phyloP scores from a whole-genome alignment of 2,329 filamentous ascomycete species.

The Aspergillus fructus region DNA sequence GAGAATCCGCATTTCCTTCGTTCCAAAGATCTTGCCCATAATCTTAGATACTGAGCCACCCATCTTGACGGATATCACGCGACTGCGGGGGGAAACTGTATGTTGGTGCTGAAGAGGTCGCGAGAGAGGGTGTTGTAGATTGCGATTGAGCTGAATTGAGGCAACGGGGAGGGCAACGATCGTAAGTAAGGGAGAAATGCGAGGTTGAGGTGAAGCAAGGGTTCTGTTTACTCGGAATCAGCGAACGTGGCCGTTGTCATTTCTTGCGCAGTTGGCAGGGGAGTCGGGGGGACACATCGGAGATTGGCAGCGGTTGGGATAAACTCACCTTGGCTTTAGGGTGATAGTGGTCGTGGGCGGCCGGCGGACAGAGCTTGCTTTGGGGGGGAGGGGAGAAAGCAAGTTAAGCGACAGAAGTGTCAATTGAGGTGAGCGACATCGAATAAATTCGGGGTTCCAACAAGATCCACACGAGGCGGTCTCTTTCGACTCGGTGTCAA shows the following conservation, averaged over 20 bases:
- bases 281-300: slow-evolving; percentile 11
- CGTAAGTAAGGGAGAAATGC: not conserved
- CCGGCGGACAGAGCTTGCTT: not conserved
- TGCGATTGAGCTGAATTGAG: not conserved
- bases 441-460: slow-evolving; percentile 18
- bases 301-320: not conserved
- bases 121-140: not conserved
- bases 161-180: not conserved
- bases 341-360: not conserved
- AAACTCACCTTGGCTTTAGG: slow-evolving; percentile 14
- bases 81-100: slow-evolving; percentile 12
- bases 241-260: slow-evolving; percentile 13
- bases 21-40: slow-evolving; percentile 98
- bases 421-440: slow-evolving; percentile 4
- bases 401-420: slow-evolving; percentile 1
- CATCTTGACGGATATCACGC: slow-evolving; percentile 58
- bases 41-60: slow-evolving; percentile 92
- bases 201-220: not conserved
- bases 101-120: not conserved
- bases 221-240: slow-evolving; percentile 8
- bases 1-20: slow-evolving; percentile 97
- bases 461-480: slow-evolving; percentile 19
- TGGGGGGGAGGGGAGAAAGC: slow-evolving; percentile 10
- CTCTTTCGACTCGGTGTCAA: not conserved
- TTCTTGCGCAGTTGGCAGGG: slow-evolving; percentile 4